Conservation (phyloP, 495 filamentous ascomycete species). For the Hypoxylon lenormandii region DNA sequence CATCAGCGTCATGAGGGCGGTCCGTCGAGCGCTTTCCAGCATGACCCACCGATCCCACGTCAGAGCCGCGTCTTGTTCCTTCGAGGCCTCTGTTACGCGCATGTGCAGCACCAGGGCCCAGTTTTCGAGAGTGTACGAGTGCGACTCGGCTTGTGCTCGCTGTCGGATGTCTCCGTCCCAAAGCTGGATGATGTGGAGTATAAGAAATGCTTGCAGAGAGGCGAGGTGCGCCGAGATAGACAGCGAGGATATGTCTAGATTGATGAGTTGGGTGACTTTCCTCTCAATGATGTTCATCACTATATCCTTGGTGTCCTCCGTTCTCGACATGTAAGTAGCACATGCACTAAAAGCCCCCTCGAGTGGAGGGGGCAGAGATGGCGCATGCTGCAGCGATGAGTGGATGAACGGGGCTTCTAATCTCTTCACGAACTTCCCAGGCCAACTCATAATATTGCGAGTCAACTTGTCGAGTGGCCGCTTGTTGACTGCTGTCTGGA, state of each 20-base stretch:
- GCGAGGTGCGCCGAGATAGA: constrained; percentile 2
- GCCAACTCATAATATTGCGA: neutral
- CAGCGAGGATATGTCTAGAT: neutral
- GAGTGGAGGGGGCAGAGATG: neutral
- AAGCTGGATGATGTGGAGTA: constrained; percentile 7
- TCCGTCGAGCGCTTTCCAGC: neutral
- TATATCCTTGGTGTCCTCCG: neutral
- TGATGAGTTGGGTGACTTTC: neutral
- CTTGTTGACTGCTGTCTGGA: neutral
- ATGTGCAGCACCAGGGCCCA: constrained; percentile 3
- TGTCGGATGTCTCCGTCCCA: constrained; percentile 7
- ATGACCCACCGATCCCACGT: constrained; percentile 1
- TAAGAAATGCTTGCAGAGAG: neutral
- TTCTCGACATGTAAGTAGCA: neutral
- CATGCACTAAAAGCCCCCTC: neutral
- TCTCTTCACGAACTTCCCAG: neutral
- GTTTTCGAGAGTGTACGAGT: neutral
- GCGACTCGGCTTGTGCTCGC: constrained; percentile 1
- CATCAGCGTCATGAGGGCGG: constrained; percentile 1
- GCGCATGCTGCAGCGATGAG: neutral
- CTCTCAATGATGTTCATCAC: neutral
- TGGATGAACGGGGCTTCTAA: constrained; percentile 7
- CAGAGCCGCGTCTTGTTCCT: neutral
- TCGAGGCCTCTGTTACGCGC: neutral
- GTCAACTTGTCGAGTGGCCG: neutral